Percentiles rank a stretch among this genome's conserved stretches.
Evolutionary conservation across 129 eudicot species (phyloP).

Genomic region (Helichrysum umbraculigerum): DNA sequence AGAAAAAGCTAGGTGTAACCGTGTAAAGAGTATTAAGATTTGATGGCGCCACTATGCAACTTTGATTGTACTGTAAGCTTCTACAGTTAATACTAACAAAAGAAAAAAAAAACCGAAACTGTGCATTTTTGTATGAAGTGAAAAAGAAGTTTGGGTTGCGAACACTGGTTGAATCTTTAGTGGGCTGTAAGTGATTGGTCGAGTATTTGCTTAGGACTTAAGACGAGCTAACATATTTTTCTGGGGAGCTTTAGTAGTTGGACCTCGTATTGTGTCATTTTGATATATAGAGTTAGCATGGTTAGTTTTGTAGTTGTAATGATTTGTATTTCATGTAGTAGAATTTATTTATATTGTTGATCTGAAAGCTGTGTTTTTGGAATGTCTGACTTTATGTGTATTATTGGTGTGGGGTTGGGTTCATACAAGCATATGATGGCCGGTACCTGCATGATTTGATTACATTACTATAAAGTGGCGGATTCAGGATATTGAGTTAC

Average conservation of each 20-base stretch:
- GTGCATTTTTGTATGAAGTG: neutral
- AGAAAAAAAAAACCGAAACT: slow-evolving; percentile 21
- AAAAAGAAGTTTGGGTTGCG: slow-evolving; percentile 14
- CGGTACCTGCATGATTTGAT: too few relatives aligned
- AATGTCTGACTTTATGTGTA: too few relatives aligned
- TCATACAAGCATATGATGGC: neutral
- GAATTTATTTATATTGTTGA: slow-evolving; percentile 20
- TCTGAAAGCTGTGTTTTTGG: neutral
- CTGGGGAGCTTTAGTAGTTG: neutral
- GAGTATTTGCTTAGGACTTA: neutral
- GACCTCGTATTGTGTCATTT: slow-evolving; percentile 28
- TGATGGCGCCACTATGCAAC: slow-evolving; percentile 17
- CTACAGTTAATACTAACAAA: slow-evolving; percentile 20
- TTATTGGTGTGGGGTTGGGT: too few relatives aligned
- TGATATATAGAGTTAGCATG: slow-evolving; percentile 18
- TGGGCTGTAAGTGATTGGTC: neutral
- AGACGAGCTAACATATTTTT: slow-evolving; percentile 20
- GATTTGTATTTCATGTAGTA: slow-evolving; percentile 31
- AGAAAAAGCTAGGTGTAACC: slow-evolving; percentile 29
- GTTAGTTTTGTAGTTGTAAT: slow-evolving; percentile 29
- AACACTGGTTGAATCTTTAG: neutral
- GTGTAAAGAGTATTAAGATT: slow-evolving; percentile 42
- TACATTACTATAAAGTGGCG: too few relatives aligned
- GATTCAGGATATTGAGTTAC: too few relatives aligned
- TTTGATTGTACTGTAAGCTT: slow-evolving; percentile 27